Evolutionary conservation across 495 filamentous ascomycete genomes (phyloP).

Genomic region (Endocarpon pusillum): DNA sequence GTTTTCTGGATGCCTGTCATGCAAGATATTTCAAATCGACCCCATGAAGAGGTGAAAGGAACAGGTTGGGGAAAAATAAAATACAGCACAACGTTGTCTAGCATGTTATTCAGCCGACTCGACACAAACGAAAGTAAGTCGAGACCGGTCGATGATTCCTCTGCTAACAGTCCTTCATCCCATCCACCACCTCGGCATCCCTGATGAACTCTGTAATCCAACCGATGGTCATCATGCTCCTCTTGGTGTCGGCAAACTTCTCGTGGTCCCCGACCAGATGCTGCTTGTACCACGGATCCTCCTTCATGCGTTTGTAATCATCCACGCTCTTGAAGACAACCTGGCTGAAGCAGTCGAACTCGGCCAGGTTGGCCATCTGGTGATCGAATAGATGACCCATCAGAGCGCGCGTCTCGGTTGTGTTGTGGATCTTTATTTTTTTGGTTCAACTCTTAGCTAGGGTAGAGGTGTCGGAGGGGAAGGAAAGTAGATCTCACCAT

Average conservation of each 20-base stretch:
- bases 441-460: neutral
- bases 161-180: slow-evolving; percentile 1
- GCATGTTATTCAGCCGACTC: too few species aligned
- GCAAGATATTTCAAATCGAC: too few species aligned
- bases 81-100: too few species aligned
- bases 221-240: slow-evolving; percentile 16
- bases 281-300: slow-evolving; percentile 15
- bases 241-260: slow-evolving; percentile 23
- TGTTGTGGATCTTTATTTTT: slow-evolving; percentile 19
- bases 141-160: too few species aligned
- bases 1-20: too few species aligned
- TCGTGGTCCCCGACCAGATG: slow-evolving; percentile 17
- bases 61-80: too few species aligned
- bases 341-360: slow-evolving; percentile 29
- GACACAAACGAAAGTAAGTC: too few species aligned
- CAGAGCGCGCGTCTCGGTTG: slow-evolving; percentile 13
- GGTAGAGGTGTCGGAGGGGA: neutral
- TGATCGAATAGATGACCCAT: slow-evolving; percentile 21
- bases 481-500: slow-evolving; percentile 8
- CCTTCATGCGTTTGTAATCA: slow-evolving; percentile 18
- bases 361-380: slow-evolving; percentile 20
- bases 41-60: too few species aligned
- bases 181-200: slow-evolving; percentile 9
- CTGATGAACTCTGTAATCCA: slow-evolving; percentile 14
- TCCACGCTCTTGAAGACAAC: slow-evolving; percentile 22